phyloP scores from a whole-genome alignment of 2,329 filamentous ascomycete species.

The Epichloe glyceriae region DNA sequence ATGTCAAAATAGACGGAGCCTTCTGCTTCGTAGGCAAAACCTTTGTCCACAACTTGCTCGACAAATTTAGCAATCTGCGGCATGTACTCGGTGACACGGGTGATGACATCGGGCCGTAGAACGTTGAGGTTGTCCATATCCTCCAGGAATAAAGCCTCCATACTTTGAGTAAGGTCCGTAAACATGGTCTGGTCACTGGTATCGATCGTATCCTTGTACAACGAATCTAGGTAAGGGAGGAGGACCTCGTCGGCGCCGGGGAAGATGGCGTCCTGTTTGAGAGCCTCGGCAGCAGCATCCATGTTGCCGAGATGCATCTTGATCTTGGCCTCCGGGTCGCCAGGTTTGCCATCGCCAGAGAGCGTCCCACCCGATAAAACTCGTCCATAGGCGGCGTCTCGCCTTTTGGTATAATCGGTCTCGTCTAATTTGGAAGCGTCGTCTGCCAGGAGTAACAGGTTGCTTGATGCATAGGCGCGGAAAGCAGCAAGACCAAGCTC shows the following conservation, averaged over 20 bases:
- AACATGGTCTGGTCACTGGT: conserved; percentile 60
- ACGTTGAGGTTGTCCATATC: conserved; percentile 85
- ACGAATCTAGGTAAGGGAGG: conserved; percentile 67
- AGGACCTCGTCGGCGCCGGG: conserved; percentile 53
- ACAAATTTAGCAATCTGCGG: conserved; percentile 79
- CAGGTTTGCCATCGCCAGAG: conserved; percentile 44
- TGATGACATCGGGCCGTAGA: conserved; percentile 66
- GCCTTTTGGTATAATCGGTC: conserved; percentile 34
- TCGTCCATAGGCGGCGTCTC: conserved; percentile 39
- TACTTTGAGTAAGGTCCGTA: conserved; percentile 71
- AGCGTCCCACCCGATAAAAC: conserved; percentile 43
- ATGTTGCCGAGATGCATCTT: conserved; percentile 75
- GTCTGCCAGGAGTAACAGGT: conserved; percentile 37
- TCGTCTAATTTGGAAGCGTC: conserved; percentile 31
- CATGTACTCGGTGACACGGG: conserved; percentile 85
- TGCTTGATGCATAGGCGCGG: conserved; percentile 40
- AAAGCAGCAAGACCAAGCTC: conserved; percentile 41
- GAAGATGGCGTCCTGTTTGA: conserved; percentile 36
- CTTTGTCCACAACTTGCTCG: conserved; percentile 67
- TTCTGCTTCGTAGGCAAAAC: conserved; percentile 70
- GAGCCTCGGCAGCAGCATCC: conserved; percentile 35
- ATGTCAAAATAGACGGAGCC: conserved; percentile 96
- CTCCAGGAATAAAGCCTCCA: conserved; percentile 75
- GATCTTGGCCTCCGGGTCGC: conserved; percentile 72
- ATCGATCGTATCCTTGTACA: conserved; percentile 50